Conservation (phyloP, 1,284 basidiomycete species). For the Cutaneotrichosporon cutaneum region DNA sequence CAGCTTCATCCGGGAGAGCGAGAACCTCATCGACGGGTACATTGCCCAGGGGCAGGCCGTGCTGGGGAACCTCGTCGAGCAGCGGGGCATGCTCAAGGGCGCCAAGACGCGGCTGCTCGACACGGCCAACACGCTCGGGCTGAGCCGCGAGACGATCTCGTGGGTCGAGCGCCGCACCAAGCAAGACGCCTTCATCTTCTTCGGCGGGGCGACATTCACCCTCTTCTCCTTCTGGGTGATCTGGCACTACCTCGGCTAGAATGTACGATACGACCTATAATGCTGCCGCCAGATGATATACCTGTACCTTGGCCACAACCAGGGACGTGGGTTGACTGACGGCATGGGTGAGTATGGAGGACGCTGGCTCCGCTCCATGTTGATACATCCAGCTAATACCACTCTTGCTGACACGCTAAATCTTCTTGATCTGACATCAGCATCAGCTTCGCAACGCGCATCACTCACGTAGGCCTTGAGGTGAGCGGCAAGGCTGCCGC, state of each 20-base stretch:
- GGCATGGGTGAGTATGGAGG: background rate
- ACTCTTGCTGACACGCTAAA: background rate
- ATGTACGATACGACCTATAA: slow-evolving; percentile 14
- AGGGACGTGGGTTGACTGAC: background rate
- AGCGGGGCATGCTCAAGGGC: slow-evolving; percentile 86
- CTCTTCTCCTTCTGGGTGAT: slow-evolving; percentile 88
- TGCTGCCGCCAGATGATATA: background rate
- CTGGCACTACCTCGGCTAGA: slow-evolving; percentile 78
- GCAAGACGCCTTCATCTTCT: slow-evolving; percentile 89
- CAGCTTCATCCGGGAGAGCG: slow-evolving; percentile 76
- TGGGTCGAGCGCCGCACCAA: slow-evolving; percentile 92
- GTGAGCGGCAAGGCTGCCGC: slow-evolving; percentile 27
- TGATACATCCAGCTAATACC: background rate
- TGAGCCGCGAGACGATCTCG: slow-evolving; percentile 86
- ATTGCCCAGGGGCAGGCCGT: slow-evolving; percentile 85
- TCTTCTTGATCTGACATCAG: slow-evolving; percentile 14
- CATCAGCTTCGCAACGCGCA: background rate
- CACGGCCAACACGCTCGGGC: slow-evolving; percentile 85
- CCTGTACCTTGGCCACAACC: slow-evolving; percentile 1
- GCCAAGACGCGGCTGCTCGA: slow-evolving; percentile 78
- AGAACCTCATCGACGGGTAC: slow-evolving; percentile 79
- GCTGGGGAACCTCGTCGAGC: slow-evolving; percentile 83
- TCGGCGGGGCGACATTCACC: slow-evolving; percentile 76
- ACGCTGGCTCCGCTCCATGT: background rate
- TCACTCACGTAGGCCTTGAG: slow-evolving; percentile 33